Evolutionary conservation across 202 grass and related monocot species (phyloP), one percentile per base, ranked within the genome.

Genomic region (Setaria viridis): DNA sequence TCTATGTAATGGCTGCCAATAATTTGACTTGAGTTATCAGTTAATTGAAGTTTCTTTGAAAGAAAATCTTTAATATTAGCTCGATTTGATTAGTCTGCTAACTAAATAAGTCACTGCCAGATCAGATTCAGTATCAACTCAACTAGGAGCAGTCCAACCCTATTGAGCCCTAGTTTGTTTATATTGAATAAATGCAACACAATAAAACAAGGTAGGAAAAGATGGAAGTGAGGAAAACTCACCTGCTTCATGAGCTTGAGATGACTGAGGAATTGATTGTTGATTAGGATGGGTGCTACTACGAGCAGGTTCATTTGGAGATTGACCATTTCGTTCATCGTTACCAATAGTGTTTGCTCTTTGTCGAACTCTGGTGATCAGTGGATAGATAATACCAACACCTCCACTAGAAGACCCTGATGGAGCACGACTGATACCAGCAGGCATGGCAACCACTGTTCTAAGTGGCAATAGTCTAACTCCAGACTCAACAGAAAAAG

Each of bases 361-460:
- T 69, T 82, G 84, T 68, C 87, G 93, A 90, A 94, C 82, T 88
- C 96, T 93, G 82, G 86, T 88, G 64, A 99, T 41, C 11, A 93
- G 2, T 78, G 93, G 90, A 83, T 90, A 89, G 37, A 95, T 76
- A 85, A 91, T 46, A 82, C 77, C 88, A 72, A 87, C 72, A 76
- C 84, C 85, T 71, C 89, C 85, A 87, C 88, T 87, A 84, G 90
- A 88, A 54, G 88, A 65, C 57, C 79, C 84, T 41, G 84, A 85
- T 43, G 77, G 80, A 83, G 81, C 71, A 62, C 34, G 88, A 60
- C 69, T 84, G 60, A 88, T 87, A 32, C 90, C 88, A 89, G 86
- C 73, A 83, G 91, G 97, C 91, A 96, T 89, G 45, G 93, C 82
- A 83, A 94, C 90, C 80, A 91, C 84, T 83, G 93, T 92, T 88